Evolutionary conservation across 2,329 filamentous ascomycete species (phyloP).

Genomic region (Clonostachys rhizophaga): DNA sequence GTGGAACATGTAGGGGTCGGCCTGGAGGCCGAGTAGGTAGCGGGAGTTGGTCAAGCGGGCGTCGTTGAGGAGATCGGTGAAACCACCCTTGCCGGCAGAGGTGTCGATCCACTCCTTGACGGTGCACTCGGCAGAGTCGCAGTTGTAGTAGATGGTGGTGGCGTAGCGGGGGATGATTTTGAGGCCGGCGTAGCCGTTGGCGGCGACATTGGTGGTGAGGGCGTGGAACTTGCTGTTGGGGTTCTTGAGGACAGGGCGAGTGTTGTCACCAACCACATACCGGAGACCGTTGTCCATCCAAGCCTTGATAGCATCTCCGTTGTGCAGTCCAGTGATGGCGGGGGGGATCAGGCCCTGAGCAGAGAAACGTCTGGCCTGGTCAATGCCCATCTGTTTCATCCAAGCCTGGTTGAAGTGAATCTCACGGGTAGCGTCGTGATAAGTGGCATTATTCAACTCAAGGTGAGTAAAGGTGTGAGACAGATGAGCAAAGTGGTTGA

Average conservation of each 20-base stretch:
- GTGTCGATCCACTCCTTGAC: conserved; percentile 56
- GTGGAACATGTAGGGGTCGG: conserved; percentile 57
- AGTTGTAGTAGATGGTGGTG: conserved; percentile 62
- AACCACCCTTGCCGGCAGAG: conserved; percentile 47
- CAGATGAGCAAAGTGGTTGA: conserved; percentile 50
- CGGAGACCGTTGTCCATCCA: conserved; percentile 56
- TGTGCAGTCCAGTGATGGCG: conserved; percentile 59
- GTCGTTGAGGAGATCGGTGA: conserved; percentile 42
- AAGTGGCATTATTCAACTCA: conserved; percentile 56
- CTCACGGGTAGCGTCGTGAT: conserved; percentile 49
- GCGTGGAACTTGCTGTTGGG: conserved; percentile 48
- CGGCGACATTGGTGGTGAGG: conserved; percentile 41
- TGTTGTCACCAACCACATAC: conserved; percentile 61
- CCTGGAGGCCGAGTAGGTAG: conserved; percentile 50
- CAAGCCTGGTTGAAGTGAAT: conserved; percentile 57
- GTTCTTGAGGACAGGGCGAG: conserved; percentile 48
- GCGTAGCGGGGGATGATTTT: conserved; percentile 56
- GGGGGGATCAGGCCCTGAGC: conserved; percentile 54
- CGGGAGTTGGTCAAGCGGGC: conserved; percentile 49
- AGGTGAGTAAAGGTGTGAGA: conserved; percentile 60
- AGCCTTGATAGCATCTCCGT: conserved; percentile 55
- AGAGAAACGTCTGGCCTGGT: conserved; percentile 39
- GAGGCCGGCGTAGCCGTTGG: conserved; percentile 50
- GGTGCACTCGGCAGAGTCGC: conserved; percentile 51
- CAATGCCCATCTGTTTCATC: conserved; percentile 47